Conservation (phyloP, 805 yeast species). For the Starmera pachycereana region DNA sequence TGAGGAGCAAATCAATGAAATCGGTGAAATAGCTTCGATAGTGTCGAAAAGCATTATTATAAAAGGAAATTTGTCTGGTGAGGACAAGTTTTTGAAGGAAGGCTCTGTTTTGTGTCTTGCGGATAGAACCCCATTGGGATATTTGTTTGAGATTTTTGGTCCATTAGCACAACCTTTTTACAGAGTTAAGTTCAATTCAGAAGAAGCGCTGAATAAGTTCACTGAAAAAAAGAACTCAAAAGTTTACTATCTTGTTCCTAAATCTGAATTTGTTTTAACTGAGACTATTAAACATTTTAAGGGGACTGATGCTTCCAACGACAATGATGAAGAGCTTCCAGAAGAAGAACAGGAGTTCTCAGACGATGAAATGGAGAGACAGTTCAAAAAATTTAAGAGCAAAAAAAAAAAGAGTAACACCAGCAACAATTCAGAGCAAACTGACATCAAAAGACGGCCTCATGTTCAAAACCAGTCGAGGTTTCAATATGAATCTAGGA, state of each 20-base stretch:
- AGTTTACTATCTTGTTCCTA: conserved; percentile 72
- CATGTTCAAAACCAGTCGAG: conserved; percentile 1
- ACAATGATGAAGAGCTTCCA: conserved; percentile 89
- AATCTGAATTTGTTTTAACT: conserved; percentile 71
- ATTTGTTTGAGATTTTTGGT: conserved; percentile 83
- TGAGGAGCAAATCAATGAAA: conserved; percentile 54
- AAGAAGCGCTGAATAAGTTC: conserved; percentile 38
- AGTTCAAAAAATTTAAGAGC: conserved; percentile 48
- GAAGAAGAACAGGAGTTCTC: conserved; percentile 92
- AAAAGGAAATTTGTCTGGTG: conserved; percentile 70
- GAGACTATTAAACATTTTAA: conserved; percentile 56
- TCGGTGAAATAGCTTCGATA: conserved; percentile 60
- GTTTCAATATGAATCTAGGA: conserved; percentile 13
- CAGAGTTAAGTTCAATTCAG: conserved; percentile 54
- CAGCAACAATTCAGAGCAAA: conserved; percentile 7
- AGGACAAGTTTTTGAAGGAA: conserved; percentile 72
- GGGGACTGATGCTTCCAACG: conserved; percentile 93
- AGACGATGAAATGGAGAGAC: conserved; percentile 85
- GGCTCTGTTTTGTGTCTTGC: conserved; percentile 71
- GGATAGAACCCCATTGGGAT: conserved; percentile 63
- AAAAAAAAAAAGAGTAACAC: conserved; percentile 24
- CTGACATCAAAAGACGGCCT: background rate
- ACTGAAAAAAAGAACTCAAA: conserved; percentile 39
- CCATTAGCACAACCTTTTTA: conserved; percentile 74
- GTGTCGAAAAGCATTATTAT: conserved; percentile 68